A percentile compares a stretch with the other conserved stretches of the same genome.
These are phyloP conservation scores for Kwoniella sp. DNA, from an alignment of 768 basidiomycete genomes.

Conservation along the genomic window DNA sequence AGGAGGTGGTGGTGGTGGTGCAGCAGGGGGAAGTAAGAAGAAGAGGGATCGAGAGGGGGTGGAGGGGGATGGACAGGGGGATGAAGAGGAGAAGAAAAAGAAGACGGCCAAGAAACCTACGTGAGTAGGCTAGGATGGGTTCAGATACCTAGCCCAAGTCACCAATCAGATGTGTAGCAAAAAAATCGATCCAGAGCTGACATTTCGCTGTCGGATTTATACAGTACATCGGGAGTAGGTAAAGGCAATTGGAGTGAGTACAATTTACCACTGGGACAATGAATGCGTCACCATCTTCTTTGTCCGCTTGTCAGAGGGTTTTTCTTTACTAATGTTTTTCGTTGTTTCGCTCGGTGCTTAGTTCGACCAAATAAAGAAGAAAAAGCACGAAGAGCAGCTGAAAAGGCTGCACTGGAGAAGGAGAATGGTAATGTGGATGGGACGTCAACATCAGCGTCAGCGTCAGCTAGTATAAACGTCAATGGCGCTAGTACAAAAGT, in stretches of 20 bases:
- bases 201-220: neutral
- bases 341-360: too few relatives aligned
- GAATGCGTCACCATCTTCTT: too few relatives aligned
- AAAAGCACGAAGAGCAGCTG: conserved; percentile 29
- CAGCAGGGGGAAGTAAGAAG: conserved; percentile 4
- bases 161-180: too few relatives aligned
- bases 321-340: too few relatives aligned
- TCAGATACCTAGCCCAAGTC: too few relatives aligned
- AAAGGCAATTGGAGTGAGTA: conserved; percentile 54
- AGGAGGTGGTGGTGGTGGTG: too few relatives aligned
- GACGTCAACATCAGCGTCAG: neutral
- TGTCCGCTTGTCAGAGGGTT: too few relatives aligned
- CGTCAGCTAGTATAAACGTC: neutral
- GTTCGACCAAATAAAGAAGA: conserved; percentile 51
- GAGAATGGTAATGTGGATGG: conserved; percentile 5
- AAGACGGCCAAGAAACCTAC: conserved; percentile 28
- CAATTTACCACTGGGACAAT: neutral
- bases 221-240: conserved; percentile 35
- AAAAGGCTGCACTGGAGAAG: conserved; percentile 21
- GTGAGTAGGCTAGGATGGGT: conserved; percentile 34
- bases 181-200: too few relatives aligned
- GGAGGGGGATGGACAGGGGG: conserved; percentile 5
- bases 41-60: conserved; percentile 20
- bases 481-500: neutral
- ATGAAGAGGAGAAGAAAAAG: conserved; percentile 33